Conservation (phyloP, 2,329 filamentous ascomycete species). For the Neonectria punicea region DNA sequence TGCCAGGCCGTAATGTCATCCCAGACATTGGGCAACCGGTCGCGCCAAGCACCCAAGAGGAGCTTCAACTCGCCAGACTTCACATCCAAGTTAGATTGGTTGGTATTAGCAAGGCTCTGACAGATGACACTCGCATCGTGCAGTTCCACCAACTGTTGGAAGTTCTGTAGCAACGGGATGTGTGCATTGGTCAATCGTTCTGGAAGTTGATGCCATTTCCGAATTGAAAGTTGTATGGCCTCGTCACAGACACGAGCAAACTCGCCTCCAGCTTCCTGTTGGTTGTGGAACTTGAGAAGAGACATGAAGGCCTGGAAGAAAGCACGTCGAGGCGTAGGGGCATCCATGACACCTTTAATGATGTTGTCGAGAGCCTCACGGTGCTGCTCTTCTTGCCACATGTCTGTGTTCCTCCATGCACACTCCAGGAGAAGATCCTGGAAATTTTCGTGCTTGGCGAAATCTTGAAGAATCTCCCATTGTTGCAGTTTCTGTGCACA, state of each 20-base stretch:
- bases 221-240: conserved; percentile 94
- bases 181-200: conserved; percentile 93
- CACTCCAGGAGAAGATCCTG: conserved; percentile 96
- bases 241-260: conserved; percentile 95
- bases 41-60: conserved; percentile 92
- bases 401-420: conserved; percentile 94
- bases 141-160: conserved; percentile 96
- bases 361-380: conserved; percentile 91
- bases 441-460: conserved; percentile 98
- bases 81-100: conserved; percentile 83
- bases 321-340: conserved; percentile 89
- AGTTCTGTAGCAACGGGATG: conserved; percentile 94
- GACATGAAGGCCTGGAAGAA: conserved; percentile 99
- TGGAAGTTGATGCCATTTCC: conserved; percentile 99
- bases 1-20: conserved; percentile 99
- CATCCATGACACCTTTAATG: conserved; percentile 97
- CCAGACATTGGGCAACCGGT: conserved; percentile 96
- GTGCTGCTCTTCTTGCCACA: conserved; percentile 88
- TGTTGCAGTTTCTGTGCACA: conserved; percentile 98
- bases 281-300: conserved; percentile 91
- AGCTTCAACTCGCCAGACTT: conserved; percentile 97
- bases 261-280: conserved; percentile 80
- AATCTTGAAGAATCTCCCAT: conserved; percentile 97
- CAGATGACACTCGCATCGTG: conserved; percentile 98
- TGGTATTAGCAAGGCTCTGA: conserved; percentile 87